These are phyloP conservation scores for Pseudozyma thailandica DNA, from an alignment of 1,284 basidiomycete genomes.

Conservation along the genomic window DNA sequence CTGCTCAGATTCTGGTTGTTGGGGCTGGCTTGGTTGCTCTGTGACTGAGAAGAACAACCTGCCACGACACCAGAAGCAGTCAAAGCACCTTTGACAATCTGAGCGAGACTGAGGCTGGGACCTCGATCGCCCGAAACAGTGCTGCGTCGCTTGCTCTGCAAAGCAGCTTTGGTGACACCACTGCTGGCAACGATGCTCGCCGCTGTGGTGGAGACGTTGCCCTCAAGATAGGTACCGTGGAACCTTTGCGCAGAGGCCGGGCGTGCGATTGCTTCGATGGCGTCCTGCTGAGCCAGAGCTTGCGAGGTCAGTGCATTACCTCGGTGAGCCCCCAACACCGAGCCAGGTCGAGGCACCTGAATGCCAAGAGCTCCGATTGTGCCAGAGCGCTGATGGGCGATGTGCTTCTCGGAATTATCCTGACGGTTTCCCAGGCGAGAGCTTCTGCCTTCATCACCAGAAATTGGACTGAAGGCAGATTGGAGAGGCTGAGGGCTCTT, in stretches of 20 bases:
- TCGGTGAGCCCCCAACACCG: constrained; percentile 16
- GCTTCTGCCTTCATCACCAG: constrained; percentile 29
- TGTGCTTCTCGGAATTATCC: constrained; percentile 5
- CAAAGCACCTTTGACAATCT: constrained; percentile 47
- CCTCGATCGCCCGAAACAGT: constrained; percentile 45
- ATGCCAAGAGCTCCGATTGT: constrained; percentile 34
- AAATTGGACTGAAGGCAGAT: constrained; percentile 1
- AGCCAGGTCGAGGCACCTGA: constrained; percentile 22
- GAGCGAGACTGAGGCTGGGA: constrained; percentile 42
- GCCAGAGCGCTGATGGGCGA: constrained; percentile 32
- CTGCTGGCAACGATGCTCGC: constrained; percentile 34
- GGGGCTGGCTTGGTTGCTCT: constrained; percentile 33
- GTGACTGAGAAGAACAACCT: constrained; percentile 11
- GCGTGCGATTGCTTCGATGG: constrained; percentile 24
- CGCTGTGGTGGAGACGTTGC: constrained; percentile 27
- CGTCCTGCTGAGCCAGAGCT: constrained; percentile 29
- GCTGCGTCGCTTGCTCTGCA: constrained; percentile 50
- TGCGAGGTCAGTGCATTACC: constrained; percentile 33
- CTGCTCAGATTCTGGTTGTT: constrained; percentile 22
- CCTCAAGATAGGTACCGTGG: constrained; percentile 29
- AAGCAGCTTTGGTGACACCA: constrained; percentile 36
- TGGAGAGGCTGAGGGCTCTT: constrained; percentile 10
- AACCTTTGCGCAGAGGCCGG: constrained; percentile 41
- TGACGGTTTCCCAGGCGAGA: constrained; percentile 39
- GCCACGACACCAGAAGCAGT: constrained; percentile 46